phyloP scores from a whole-genome alignment of 192 early-diverging fungal genomes.

The Gigaspora rosea region DNA sequence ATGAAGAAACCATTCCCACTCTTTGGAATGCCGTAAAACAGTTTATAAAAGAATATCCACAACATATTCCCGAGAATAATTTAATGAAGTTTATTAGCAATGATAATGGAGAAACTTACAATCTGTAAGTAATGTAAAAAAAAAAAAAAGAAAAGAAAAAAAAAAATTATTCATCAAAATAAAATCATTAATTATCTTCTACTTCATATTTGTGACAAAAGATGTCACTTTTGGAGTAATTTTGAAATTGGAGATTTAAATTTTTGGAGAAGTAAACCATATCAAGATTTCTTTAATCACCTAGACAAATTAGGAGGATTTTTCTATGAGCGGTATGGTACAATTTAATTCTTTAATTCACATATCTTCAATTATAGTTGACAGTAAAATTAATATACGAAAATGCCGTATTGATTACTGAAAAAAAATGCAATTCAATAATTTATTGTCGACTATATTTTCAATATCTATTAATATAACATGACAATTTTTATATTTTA shows the following conservation, averaged over 20 bases:
- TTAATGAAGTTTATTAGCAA: slow-evolving; percentile 58
- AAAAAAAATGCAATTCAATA: no score
- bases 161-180: background rate
- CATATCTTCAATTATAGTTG: no score
- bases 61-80: slow-evolving; percentile 55
- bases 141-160: no score
- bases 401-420: no score
- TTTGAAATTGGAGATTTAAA: slow-evolving; percentile 84
- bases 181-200: background rate
- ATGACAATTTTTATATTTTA: no score
- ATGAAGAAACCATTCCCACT: slow-evolving; percentile 65
- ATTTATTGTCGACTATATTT: no score
- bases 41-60: slow-evolving; percentile 57
- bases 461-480: no score
- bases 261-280: slow-evolving; percentile 67
- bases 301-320: slow-evolving; percentile 82
- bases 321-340: slow-evolving; percentile 75
- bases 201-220: slow-evolving; percentile 48
- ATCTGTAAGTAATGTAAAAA: slow-evolving; percentile 4
- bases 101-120: slow-evolving; percentile 32
- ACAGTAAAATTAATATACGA: no score
- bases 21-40: slow-evolving; percentile 69
- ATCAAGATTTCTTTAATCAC: slow-evolving; percentile 63
- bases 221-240: slow-evolving; percentile 83
- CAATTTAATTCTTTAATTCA: no score